phyloP scores from a whole-genome alignment of 2,329 filamentous ascomycete species.

The Fusarium torreyae region DNA sequence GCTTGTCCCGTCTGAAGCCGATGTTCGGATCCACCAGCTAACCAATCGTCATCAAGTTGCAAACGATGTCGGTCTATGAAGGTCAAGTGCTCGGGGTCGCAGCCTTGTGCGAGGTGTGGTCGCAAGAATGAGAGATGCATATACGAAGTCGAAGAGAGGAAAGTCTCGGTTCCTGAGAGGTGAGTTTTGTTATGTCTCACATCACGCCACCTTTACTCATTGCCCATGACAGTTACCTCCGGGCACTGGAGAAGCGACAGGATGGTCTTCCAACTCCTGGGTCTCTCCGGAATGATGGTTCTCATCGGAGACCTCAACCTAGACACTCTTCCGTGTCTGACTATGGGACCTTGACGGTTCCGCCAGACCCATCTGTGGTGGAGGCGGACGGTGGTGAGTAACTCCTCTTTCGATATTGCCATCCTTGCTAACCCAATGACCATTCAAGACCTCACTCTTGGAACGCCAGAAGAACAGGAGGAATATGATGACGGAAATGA shows the following conservation, averaged over 20 bases:
- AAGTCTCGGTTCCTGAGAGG: constrained; percentile 48
- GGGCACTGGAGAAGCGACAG: constrained; percentile 42
- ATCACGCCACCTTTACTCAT: neutral
- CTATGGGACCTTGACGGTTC: constrained; percentile 26
- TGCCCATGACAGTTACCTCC: constrained; percentile 38
- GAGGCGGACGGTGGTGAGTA: constrained; percentile 24
- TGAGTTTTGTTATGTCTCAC: neutral
- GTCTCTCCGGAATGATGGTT: neutral
- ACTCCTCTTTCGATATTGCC: rapidly evolving
- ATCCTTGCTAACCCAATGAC: neutral
- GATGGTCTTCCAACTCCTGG: constrained; percentile 33
- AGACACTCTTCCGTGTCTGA: constrained; percentile 43
- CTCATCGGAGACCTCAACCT: constrained; percentile 3
- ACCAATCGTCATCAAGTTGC: constrained; percentile 30
- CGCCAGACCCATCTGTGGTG: neutral
- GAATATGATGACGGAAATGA: constrained; percentile 10
- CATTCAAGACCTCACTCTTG: constrained; percentile 6
- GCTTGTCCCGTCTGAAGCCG: neutral
- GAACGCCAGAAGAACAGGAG: constrained; percentile 19
- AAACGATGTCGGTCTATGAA: constrained; percentile 50
- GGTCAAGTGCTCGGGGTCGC: constrained; percentile 47
- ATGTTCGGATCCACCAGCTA: constrained; percentile 7
- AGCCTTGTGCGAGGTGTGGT: constrained; percentile 46
- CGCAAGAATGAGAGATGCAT: constrained; percentile 46
- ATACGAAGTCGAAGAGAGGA: constrained; percentile 46